Base-by-base conservation (phyloP, 2,329 filamentous ascomycete genomes). In the Sclerotinia spermophila region DNA sequence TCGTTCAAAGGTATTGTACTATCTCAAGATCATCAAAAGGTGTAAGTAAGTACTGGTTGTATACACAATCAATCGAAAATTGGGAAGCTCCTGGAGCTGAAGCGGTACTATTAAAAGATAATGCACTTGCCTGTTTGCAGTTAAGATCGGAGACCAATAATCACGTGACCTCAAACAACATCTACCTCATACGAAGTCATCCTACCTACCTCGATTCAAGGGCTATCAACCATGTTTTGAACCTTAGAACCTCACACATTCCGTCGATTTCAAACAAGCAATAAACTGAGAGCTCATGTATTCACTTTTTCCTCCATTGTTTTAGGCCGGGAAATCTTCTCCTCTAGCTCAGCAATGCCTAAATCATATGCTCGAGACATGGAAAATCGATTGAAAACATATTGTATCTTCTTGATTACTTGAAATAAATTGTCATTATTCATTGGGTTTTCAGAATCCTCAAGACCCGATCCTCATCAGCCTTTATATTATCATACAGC, bases 371-470 rank as follows among this genome's bases (percentile, higher is more conserved):
- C 55, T 58, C 21, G 11, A 38, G 55, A 58, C 6, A 40, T 60
- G 35, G 24, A 19, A 60, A 24, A n/a, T 60, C 19, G 56, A 27
- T 27, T 27, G 35, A 15, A 38, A 60, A 59, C 13, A 40, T 19
- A n/a, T 27, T 59, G 13, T 3, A 51, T 38, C 2, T 8, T 19
- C 38, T 11, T 51, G 35, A 5, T 51, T 48, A n/a, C 8, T 64
- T 38, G 38, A 45, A 13, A 62, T 33, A 45, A 30, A 45, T 64
- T 27, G 3, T 64, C 61, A 64, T 64, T 64, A 62, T 45, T 62
- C 59, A 45, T 62, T 27, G 30, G 3, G 8, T 0, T 13, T 17
- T 38, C 19, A 27, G 59, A 19, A 35, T 53, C 13, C 27, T 27
- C 30, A 24, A 38, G 45, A 51, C 21, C 15, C 15, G 7, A 5